Base-by-base conservation (phyloP, 331 rosid species). In the Pyrus hybrid region DNA sequence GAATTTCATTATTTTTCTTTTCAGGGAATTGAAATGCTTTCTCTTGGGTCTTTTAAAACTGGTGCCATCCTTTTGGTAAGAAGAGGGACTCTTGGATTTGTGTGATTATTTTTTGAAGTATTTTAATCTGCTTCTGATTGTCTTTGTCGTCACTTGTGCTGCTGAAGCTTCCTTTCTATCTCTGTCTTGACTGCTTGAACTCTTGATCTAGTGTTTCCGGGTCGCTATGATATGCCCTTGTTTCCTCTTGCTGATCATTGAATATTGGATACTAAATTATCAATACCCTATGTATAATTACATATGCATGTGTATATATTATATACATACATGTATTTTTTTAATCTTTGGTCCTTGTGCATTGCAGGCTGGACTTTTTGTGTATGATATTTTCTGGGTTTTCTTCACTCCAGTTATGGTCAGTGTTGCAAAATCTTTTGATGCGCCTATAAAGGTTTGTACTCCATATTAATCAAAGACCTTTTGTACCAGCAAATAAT, bases 351-450 rank as follows among this genome's bases (percentile, higher is more conserved):
- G 72, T 78, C 75, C 67, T 76, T 76, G 37, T 80, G 65, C 43
- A 65, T 70, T 77, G 68, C 89, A 95, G 99, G 94, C 96, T 49
- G 99, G 99, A 68, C 96, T 95, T 53, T 95, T 95, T 80, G 96
- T 95, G 16, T 95, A 95, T 58, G 99, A 95, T 82, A 92, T 95
- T 71, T 95, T 95, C 96, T 95, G 99, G 99, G 99, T 95, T 79
- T 95, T 95, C 93, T 95, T 95, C 87, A 95, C 98, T 58, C 99
- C 99, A 8, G 99, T 95, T 80, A 95, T 95, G 99, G 99, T 95
- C 68, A 95, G 98, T 78, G 99, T 95, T 68, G 99, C 99, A 41
- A 95, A 95, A 89, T 95, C 99, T 73, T 95, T 95, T 73, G 99
- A 95, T 73, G 99, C 99, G 71, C 99, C 99, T 10, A 95, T 95